These are phyloP conservation scores for Pistacia integerrima DNA, from an alignment of 345 rosid genomes.

Conservation along the genomic window DNA sequence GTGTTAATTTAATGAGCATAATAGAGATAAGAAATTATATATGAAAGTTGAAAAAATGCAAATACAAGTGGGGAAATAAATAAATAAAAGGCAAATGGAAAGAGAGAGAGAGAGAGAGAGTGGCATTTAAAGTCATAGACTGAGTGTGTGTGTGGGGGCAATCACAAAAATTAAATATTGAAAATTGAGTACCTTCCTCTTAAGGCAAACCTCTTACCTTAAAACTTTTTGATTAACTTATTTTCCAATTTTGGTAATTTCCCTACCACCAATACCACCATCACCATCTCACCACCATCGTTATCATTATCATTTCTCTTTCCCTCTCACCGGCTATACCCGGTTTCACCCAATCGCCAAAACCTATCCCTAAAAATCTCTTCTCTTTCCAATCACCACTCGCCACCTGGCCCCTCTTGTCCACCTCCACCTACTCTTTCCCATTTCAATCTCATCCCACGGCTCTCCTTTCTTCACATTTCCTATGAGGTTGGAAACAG, in stretches of 20 bases:
- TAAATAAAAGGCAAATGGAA: no score
- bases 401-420: slow-evolving; percentile 3
- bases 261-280: background rate
- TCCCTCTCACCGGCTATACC: slow-evolving; percentile 27
- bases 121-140: no score
- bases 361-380: slow-evolving; percentile 1
- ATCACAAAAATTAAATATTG: no score
- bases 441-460: slow-evolving; percentile 18
- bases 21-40: no score
- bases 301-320: background rate
- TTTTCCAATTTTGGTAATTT: slow-evolving; percentile 11
- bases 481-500: background rate
- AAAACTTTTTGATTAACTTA: slow-evolving; percentile 15
- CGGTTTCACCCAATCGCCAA: slow-evolving; percentile 22
- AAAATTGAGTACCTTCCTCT: slow-evolving; percentile 4
- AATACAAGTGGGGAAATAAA: no score
- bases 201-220: slow-evolving; percentile 29
- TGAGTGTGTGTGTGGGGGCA: no score
- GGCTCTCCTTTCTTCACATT: background rate
- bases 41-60: no score
- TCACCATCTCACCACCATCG: background rate
- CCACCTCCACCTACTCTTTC: slow-evolving; percentile 3
- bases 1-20: no score
- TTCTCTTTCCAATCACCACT: background rate
- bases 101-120: no score